These are phyloP conservation scores for Termitomyces sp. DNA, from an alignment of 768 basidiomycete genomes.

Conservation along the genomic window DNA sequence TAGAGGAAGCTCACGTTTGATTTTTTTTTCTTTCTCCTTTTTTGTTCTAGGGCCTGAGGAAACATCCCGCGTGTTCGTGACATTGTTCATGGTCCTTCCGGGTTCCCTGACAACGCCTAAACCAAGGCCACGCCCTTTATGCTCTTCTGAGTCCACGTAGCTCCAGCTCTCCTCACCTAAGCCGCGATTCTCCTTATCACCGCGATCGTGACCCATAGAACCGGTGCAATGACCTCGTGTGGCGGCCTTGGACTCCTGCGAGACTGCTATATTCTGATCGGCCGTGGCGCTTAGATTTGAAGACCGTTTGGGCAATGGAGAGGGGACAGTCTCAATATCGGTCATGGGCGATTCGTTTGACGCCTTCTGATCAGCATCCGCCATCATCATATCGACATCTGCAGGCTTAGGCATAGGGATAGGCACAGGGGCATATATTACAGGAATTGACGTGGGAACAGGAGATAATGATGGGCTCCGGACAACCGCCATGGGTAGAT, in stretches of 20 bases:
- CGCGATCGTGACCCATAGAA: slow-evolving; percentile 13
- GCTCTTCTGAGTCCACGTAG: slow-evolving; percentile 30
- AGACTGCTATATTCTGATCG: not conserved
- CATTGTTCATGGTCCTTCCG: slow-evolving; percentile 52
- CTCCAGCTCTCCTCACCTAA: slow-evolving; percentile 35
- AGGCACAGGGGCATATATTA: slow-evolving; percentile 10
- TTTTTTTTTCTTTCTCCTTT: slow-evolving; percentile 50
- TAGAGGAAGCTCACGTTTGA: slow-evolving; percentile 39
- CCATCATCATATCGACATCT: slow-evolving; percentile 6
- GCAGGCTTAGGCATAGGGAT: slow-evolving; percentile 1
- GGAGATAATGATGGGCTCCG: slow-evolving; percentile 3
- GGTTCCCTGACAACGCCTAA: slow-evolving; percentile 31
- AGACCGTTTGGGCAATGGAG: not conserved
- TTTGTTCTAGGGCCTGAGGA: slow-evolving; percentile 26
- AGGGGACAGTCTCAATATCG: not conserved
- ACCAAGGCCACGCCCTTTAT: slow-evolving; percentile 24
- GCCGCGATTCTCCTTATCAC: slow-evolving; percentile 43
- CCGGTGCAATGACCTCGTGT: slow-evolving; percentile 5
- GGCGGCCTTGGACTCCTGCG: not conserved
- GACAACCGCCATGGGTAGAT: slow-evolving; percentile 10
- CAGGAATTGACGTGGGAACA: slow-evolving; percentile 6
- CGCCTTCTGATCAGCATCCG: not conserved
- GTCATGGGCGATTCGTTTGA: not conserved
- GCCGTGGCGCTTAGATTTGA: not conserved
- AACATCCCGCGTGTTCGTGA: slow-evolving; percentile 29